Evolutionary conservation across 805 yeast species (phyloP), one percentile per base, ranked within the genome.

Genomic region (Tetrapisispora namnaoensis): DNA sequence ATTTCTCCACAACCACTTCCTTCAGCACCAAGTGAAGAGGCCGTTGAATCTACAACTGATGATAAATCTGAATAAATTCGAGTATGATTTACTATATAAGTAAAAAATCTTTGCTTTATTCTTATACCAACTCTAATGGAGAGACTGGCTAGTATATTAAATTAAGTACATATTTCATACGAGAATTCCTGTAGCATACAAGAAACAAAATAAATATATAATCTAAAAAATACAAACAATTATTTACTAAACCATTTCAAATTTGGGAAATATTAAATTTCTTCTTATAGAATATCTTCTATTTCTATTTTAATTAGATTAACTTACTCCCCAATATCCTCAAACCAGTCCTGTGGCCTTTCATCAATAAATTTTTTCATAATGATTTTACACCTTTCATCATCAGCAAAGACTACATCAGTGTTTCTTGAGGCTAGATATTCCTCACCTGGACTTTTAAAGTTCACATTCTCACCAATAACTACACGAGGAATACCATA

Each of bases 401-500:
- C 78, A 39, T 84, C 67, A 57, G 79, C 52, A 60, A 83, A 78
- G 47, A 81, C 71, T n/a, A 83, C 77, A 59, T 84, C 87, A 48
- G 86, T 82, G 17, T 95, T 95, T 56, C 82, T 72, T 4, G 74
- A 60, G 52, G 65, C 62, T 58, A 91, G 72, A 64, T 80, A 80
- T 40, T 81, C 84, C 64, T 91, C 97, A 27, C 86, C 95, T 6
- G 63, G 61, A 13, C 97, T 96, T 34, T 74, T 56, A 57, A 85
- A 91, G 30, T 83, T 91, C 48, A 69, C 77, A 67, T 89, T 89
- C 64, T 91, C 99, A 30, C 96, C 96, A 66, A 89, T 59, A 0
- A 91, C 97, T 39, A 87, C 83, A 54, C 97, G 75, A 59, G 83
- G 82, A 56, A 91, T 76, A 38, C 95, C 96, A 69, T 89, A 91